Evolutionary conservation across 2,329 filamentous ascomycete genomes (phyloP).

Genomic region (Clarireedia monteithiana): DNA sequence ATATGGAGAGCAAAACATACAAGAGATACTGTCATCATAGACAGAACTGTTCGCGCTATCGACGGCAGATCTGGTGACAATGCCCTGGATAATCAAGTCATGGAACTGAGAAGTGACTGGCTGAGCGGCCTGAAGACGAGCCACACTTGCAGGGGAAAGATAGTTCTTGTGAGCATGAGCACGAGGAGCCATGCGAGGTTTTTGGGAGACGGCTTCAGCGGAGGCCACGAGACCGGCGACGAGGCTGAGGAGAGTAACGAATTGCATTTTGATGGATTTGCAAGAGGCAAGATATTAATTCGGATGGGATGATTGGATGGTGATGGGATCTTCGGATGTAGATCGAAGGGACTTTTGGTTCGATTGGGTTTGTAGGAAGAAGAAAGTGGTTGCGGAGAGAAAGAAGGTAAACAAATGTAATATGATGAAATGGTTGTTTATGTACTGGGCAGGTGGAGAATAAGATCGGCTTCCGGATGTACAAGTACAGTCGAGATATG

Average conservation of each 20-base stretch:
- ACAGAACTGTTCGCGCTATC: neutral
- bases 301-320: neutral
- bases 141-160: conserved; percentile 11
- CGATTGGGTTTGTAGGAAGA: neutral
- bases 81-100: neutral
- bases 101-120: neutral
- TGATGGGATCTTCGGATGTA: neutral
- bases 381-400: neutral
- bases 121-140: conserved; percentile 9
- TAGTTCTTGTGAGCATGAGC: neutral
- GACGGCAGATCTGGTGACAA: conserved; percentile 2
- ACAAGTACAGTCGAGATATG: conserved; percentile 4
- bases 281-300: neutral
- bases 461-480: neutral
- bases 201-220: neutral
- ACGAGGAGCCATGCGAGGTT: conserved; percentile 2
- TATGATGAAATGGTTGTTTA: neutral
- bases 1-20: conserved; percentile 12
- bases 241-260: conserved; percentile 5
- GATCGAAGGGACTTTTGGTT: no score
- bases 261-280: conserved; percentile 5
- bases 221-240: conserved; percentile 7
- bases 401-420: neutral
- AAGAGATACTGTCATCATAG: conserved; percentile 7
- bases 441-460: neutral